Conservation (phyloP, 2,329 filamentous ascomycete genomes). For the Fusarium armeniacum region DNA sequence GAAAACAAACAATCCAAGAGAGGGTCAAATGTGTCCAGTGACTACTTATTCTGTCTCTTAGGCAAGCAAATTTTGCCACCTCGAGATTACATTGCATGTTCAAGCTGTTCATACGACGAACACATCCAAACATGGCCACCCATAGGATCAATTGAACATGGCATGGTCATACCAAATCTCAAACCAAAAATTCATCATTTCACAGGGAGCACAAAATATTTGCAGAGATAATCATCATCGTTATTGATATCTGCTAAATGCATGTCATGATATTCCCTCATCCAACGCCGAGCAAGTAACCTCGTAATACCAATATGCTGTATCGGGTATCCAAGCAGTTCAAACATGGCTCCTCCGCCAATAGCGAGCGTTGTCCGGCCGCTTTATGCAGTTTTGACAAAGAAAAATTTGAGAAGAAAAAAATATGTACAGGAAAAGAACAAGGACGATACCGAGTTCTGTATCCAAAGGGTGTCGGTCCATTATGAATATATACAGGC, state of each 20-base stretch:
- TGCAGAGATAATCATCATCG: slow-evolving; percentile 38
- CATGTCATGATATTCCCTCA: slow-evolving; percentile 48
- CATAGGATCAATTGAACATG: no score
- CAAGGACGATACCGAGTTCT: slow-evolving; percentile 10
- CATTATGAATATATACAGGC: slow-evolving; percentile 44
- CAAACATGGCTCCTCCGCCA: slow-evolving; percentile 41
- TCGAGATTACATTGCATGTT: no score
- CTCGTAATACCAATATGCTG: slow-evolving; percentile 49
- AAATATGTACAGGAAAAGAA: slow-evolving; percentile 45
- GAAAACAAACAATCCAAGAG: no score
- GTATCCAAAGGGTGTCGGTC: slow-evolving; percentile 11
- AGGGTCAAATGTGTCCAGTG: no score
- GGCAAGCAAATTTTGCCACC: no score
- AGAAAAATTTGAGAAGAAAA: slow-evolving; percentile 25
- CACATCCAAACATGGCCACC: no score
- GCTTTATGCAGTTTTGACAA: slow-evolving; percentile 45
- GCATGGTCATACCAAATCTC: no score
- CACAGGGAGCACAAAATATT: neutral
- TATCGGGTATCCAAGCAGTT: slow-evolving; percentile 54
- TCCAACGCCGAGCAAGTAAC: slow-evolving; percentile 49
- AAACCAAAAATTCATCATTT: neutral
- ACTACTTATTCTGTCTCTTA: no score
- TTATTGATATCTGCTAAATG: slow-evolving; percentile 48
- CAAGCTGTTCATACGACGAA: no score
- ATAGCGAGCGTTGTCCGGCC: slow-evolving; percentile 48